phyloP scores from a whole-genome alignment of 2,329 filamentous ascomycete species.

The Davidsoniella virescens region DNA sequence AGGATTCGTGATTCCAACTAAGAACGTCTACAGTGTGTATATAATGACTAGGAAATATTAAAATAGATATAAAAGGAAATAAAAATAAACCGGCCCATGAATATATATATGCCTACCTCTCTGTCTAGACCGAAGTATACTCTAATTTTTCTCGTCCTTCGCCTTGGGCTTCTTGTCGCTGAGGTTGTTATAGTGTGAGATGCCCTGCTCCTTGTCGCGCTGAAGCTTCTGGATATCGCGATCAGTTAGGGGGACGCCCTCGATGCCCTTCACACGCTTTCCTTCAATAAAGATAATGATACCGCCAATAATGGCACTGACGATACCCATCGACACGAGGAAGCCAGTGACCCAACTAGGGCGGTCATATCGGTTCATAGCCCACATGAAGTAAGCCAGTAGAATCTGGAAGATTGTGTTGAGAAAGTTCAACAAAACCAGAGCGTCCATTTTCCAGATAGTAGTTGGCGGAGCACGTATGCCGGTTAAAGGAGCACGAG shows the following conservation, averaged over 20 bases:
- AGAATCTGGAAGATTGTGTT: slow-evolving; percentile 66
- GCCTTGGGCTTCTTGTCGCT: slow-evolving; percentile 34
- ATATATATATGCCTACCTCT: neutral
- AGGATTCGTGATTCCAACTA: neutral
- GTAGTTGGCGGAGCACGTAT: slow-evolving; percentile 49
- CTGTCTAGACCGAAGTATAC: neutral
- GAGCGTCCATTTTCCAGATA: slow-evolving; percentile 62
- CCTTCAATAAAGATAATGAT: slow-evolving; percentile 56
- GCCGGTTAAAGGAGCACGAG: slow-evolving; percentile 55
- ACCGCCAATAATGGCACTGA: slow-evolving; percentile 49
- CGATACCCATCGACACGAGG: slow-evolving; percentile 57
- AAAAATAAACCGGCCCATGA: neutral
- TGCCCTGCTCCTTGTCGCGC: slow-evolving; percentile 36
- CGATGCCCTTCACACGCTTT: slow-evolving; percentile 52
- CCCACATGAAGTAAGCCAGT: slow-evolving; percentile 73
- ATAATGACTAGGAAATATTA: neutral
- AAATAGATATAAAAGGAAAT: neutral
- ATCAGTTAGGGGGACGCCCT: slow-evolving; percentile 50
- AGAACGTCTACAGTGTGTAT: neutral
- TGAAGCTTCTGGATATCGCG: slow-evolving; percentile 35
- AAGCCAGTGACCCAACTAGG: slow-evolving; percentile 67
- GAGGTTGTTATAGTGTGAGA: slow-evolving; percentile 43
- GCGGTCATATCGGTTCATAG: slow-evolving; percentile 53
- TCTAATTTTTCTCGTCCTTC: slow-evolving; percentile 20
- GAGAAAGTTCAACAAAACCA: slow-evolving; percentile 61